phyloP scores from a whole-genome alignment of 2,329 filamentous ascomycete genomes.

The Aphanoascus verrucosus region DNA sequence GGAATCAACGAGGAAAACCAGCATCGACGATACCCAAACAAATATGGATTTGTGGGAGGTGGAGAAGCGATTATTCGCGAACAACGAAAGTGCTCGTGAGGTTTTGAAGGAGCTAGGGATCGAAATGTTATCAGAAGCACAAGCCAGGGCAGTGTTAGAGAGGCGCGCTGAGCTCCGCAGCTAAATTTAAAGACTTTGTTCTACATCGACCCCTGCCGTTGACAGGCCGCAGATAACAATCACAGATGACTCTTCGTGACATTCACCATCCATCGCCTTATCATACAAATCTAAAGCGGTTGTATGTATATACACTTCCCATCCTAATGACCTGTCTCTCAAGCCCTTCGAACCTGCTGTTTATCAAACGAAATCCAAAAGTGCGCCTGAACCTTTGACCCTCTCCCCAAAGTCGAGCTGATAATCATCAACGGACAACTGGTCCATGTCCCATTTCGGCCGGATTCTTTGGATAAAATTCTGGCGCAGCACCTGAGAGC shows the following conservation, averaged over 20 bases:
- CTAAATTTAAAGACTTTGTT: conserved; percentile 14
- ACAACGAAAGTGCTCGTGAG: conserved; percentile 39
- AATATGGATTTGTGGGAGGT: conserved; percentile 35
- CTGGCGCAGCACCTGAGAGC: neutral
- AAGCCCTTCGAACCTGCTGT: neutral
- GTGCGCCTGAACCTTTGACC: neutral
- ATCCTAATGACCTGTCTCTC: neutral
- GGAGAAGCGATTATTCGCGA: conserved; percentile 39
- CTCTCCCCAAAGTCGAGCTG: neutral
- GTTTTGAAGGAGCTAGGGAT: conserved; percentile 37
- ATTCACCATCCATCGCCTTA: neutral
- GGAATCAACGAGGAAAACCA: conserved; percentile 12
- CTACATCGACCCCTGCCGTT: neutral
- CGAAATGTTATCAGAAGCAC: conserved; percentile 34
- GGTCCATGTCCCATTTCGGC: conserved; percentile 29
- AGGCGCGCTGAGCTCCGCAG: conserved; percentile 36
- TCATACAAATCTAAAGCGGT: neutral
- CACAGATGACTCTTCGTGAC: neutral
- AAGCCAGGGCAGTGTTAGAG: conserved; percentile 39
- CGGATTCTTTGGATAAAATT: conserved; percentile 19
- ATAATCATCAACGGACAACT: conserved; percentile 19
- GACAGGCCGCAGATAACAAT: neutral
- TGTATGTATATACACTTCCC: neutral
- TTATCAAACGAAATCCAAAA: neutral
- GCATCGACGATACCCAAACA: neutral